Evolutionary conservation across 208 protist species (phyloP), one percentile per base, ranked within the genome.

Genomic region (Wallacemonas sp.): DNA sequence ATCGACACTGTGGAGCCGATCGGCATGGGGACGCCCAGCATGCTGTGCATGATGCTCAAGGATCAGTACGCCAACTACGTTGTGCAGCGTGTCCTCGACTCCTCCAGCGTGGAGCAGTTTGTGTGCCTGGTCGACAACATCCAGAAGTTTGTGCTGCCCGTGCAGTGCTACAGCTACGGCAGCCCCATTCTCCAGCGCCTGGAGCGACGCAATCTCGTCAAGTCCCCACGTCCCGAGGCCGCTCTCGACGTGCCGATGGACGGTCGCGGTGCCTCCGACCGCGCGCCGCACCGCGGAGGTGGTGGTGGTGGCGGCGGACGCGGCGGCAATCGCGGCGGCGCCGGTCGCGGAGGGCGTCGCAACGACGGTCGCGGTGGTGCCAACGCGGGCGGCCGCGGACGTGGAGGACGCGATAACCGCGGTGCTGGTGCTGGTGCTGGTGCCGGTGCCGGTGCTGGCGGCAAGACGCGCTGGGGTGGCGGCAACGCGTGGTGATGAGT

Each of bases 41-140:
- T 91, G 79, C 74, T 97, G 39, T 92, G 91, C 67, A 77, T 83
- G 45, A 98, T 99, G 89, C 95, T 98, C 81, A 98, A 97, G 52
- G 96, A 99, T 65, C 92, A 95, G 70, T 99, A 92, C 79, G 98
- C 95, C 29, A 99, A 99, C 82, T 99, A 99, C 76, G 98, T 99
- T 18, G 95, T 98, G 29, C 98, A 99, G 83, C 97, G 97, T 57
- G 83, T 99, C 48, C 71, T 99, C 4, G 97, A 99, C 75, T 92
- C 82, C 14, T 87, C 84, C 18, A 80, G 91, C 64, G 76, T 89
- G 33, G 86, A 91, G 26, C 86, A 95, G 72, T 91, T 88, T 45
- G 79, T 79, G 52, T 72, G 76, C 59, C 82, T 96, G 11, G 80
- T 94, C 38, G 79, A 95, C 68, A 89, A 92, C 75, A 95, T 95